phyloP scores from a whole-genome alignment of 2,329 filamentous ascomycete species.

The Stenocarpella maydis region DNA sequence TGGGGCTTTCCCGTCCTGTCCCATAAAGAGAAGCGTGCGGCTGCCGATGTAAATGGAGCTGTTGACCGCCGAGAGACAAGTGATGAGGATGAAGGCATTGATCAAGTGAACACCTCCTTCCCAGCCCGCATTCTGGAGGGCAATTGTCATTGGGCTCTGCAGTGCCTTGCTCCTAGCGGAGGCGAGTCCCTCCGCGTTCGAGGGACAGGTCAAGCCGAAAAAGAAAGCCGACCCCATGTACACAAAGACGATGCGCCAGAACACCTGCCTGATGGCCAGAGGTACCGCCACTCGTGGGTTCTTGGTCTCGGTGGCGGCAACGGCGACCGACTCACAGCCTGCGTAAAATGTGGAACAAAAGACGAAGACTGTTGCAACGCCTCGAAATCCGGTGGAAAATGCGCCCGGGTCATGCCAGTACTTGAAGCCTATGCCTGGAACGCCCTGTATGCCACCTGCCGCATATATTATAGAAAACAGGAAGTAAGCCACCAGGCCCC shows the following conservation, averaged over 20 bases:
- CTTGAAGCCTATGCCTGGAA: slow-evolving; percentile 70
- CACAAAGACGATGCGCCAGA: slow-evolving; percentile 68
- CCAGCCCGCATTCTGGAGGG: slow-evolving; percentile 78
- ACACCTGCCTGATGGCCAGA: slow-evolving; percentile 66
- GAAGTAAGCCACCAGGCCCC: slow-evolving; percentile 75
- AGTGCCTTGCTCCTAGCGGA: slow-evolving; percentile 69
- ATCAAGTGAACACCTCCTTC: slow-evolving; percentile 77
- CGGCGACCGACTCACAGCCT: slow-evolving; percentile 70
- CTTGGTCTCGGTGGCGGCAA: slow-evolving; percentile 68
- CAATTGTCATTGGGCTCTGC: slow-evolving; percentile 77
- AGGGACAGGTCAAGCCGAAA: slow-evolving; percentile 77
- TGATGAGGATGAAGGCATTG: slow-evolving; percentile 79
- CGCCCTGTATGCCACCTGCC: slow-evolving; percentile 69
- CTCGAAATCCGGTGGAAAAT: slow-evolving; percentile 73
- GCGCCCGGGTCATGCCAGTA: slow-evolving; percentile 78
- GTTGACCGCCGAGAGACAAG: slow-evolving; percentile 76
- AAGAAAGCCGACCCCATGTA: slow-evolving; percentile 78
- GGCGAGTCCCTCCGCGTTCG: slow-evolving; percentile 70
- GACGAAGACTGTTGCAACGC: slow-evolving; percentile 72
- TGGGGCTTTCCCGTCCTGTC: slow-evolving; percentile 76
- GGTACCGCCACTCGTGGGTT: slow-evolving; percentile 65
- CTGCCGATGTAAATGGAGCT: slow-evolving; percentile 81
- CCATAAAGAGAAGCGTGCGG: slow-evolving; percentile 79
- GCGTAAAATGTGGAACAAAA: slow-evolving; percentile 77
- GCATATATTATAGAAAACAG: slow-evolving; percentile 78